Conservation (phyloP, 164 flowering plant species). For the Liriodendron chinense region DNA sequence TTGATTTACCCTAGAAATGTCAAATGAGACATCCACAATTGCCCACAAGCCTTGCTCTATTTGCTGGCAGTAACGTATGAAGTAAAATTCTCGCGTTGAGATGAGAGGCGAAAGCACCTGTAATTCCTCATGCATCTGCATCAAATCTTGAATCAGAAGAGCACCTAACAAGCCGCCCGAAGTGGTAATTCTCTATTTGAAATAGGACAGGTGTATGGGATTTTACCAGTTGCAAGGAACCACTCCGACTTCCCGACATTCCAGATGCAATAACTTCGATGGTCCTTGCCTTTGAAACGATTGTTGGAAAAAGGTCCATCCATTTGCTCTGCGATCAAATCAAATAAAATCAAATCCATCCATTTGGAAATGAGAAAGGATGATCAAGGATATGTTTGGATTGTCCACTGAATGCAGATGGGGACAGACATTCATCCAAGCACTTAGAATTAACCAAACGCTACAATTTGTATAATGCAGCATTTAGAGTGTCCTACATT, state of each 20-base stretch:
- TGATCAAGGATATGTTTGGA: too few species aligned
- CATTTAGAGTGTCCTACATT: background rate
- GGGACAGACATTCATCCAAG: background rate
- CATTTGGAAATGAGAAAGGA: background rate
- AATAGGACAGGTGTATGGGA: background rate
- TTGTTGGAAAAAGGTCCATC: conserved; percentile 60
- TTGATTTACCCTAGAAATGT: conserved; percentile 33
- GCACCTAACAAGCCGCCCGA: background rate
- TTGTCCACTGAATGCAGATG: too few species aligned
- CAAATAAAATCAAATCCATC: background rate
- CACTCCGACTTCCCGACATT: conserved; percentile 43
- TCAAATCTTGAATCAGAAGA: conserved; percentile 4
- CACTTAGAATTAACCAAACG: background rate
- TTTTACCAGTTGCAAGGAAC: conserved; percentile 68
- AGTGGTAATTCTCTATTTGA: background rate
- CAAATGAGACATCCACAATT: conserved; percentile 73
- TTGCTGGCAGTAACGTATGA: conserved; percentile 84
- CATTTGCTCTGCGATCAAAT: conserved; percentile 52
- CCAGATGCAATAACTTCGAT: conserved; percentile 52
- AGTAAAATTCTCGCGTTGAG: conserved; percentile 56
- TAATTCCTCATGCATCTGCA: conserved; percentile 74
- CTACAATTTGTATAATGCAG: too few species aligned
- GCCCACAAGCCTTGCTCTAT: conserved; percentile 75
- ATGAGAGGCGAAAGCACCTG: conserved; percentile 76
- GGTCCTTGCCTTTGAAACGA: conserved; percentile 49